Percentiles rank a stretch among this genome's conserved stretches.
Evolutionary conservation across 768 basidiomycete genomes (phyloP).

Genomic region (Tulasnella calospora): DNA sequence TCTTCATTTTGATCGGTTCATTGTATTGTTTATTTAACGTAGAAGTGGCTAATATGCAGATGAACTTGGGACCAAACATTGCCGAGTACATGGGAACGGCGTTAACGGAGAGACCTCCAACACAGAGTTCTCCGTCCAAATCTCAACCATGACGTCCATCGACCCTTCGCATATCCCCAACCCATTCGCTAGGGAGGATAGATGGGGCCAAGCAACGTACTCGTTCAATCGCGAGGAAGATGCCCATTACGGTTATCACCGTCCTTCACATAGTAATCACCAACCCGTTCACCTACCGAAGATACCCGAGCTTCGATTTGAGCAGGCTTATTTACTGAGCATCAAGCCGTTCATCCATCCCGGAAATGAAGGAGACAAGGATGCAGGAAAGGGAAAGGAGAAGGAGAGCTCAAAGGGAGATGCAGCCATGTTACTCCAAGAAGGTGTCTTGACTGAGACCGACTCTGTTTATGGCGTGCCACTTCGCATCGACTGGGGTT

Average conservation of each 20-base stretch:
- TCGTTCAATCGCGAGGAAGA: not conserved
- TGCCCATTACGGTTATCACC: not conserved
- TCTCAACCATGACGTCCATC: constrained; percentile 18
- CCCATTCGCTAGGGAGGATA: not conserved
- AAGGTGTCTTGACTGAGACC: constrained; percentile 18
- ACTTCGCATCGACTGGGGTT: constrained; percentile 29
- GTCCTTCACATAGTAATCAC: not conserved
- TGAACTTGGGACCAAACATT: no score
- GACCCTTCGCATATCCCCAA: constrained; percentile 25
- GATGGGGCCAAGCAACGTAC: constrained; percentile 18
- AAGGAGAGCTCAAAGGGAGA: not conserved
- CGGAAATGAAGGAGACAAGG: not conserved
- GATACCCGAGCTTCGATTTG: constrained; percentile 32
- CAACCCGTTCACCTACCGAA: constrained; percentile 25
- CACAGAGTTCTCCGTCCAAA: not conserved
- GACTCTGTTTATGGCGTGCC: constrained; percentile 26
- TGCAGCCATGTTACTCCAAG: not conserved
- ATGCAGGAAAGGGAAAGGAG: constrained; percentile 17
- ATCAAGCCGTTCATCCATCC: constrained; percentile 30
- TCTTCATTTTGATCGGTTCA: no score
- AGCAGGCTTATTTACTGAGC: constrained; percentile 30
- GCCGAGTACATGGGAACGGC: not conserved
- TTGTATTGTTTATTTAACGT: no score
- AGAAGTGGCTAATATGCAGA: no score
- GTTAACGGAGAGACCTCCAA: not conserved